Evolutionary conservation across 345 rosid species (phyloP).

Genomic region (Syzygium grande): DNA sequence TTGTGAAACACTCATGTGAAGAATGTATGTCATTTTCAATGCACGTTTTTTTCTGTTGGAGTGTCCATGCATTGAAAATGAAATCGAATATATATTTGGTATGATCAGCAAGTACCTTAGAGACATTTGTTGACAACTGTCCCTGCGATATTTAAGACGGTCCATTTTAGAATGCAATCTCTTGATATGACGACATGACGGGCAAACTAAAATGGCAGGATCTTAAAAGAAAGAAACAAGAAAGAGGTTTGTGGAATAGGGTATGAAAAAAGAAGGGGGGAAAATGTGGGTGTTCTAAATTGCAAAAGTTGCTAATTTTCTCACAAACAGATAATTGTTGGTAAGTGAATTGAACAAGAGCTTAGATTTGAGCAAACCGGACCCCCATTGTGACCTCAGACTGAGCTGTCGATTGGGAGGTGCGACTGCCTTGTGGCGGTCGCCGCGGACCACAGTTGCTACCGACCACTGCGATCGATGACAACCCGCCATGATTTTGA

Average conservation of each 20-base stretch:
- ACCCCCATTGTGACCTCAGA: neutral
- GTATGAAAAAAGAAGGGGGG: neutral
- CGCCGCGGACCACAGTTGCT: neutral
- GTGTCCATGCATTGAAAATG: neutral
- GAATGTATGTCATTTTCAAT: accelerated
- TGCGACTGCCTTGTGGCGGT: neutral
- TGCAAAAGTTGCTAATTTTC: neutral
- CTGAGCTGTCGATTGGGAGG: neutral
- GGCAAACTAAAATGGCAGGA: neutral
- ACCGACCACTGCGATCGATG: neutral
- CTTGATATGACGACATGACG: neutral
- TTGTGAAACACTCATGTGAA: neutral
- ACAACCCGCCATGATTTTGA: neutral
- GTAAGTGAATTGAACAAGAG: neutral
- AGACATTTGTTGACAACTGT: neutral
- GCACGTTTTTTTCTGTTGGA: accelerated
- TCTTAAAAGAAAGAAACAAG: neutral
- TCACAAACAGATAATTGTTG: neutral
- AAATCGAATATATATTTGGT: neutral
- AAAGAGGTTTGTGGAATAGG: neutral
- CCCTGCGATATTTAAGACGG: neutral
- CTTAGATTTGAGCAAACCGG: neutral
- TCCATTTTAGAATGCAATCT: neutral
- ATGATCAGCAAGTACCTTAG: neutral
- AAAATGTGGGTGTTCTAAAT: neutral